Evolutionary conservation across 768 basidiomycete genomes (phyloP), one percentile per base, ranked within the genome.

Genomic region (Tricholomella constricta): DNA sequence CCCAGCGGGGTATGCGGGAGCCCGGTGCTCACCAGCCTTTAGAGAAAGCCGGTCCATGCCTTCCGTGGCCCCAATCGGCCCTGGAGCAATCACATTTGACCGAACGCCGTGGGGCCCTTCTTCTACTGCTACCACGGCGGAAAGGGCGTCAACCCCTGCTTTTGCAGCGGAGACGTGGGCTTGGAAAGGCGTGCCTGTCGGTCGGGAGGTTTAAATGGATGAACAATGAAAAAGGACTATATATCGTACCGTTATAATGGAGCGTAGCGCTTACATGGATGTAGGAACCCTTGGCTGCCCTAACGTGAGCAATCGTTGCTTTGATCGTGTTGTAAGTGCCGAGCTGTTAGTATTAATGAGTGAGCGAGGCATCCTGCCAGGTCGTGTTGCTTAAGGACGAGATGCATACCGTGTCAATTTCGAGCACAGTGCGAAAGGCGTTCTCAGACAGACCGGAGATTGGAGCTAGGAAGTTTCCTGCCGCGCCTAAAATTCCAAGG

Each of bases 301-400:
- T 82, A 25, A 98, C 59, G 60, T 92, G 78, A 2, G 78, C 75
- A 17, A 97, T 71, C 2, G 94, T 97, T 1, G 94, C 94, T 66
- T 98, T 98, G 70, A 97, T 80, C 4, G 95, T 98, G 71, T 97
- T 88, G 74, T 84, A 98, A 5, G 93, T 94, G 10, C 96, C 96
- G 25, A 97, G 76, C 89, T 93, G 64, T 29, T 40, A 32, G 7
- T 43, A 17, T n/a, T 20, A 43, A 15, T 2, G 26, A 49, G 15
- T n/a, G 29, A 53, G 32, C 17, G 14, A 12, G 31, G 31, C 31
- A 32, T 32, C 40, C 34, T 10, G 34, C 22, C 22, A 40, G 38
- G 5, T 19, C 27, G 27, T 34, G 14, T n/a, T 22, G 20, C 20
- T 14, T 27, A 22, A 36, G 22, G 31, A 20, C 15, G 45, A 41